Evolutionary conservation across 768 basidiomycete genomes (phyloP), one percentile per base, ranked within the genome.

Genomic region (Russula emetica): DNA sequence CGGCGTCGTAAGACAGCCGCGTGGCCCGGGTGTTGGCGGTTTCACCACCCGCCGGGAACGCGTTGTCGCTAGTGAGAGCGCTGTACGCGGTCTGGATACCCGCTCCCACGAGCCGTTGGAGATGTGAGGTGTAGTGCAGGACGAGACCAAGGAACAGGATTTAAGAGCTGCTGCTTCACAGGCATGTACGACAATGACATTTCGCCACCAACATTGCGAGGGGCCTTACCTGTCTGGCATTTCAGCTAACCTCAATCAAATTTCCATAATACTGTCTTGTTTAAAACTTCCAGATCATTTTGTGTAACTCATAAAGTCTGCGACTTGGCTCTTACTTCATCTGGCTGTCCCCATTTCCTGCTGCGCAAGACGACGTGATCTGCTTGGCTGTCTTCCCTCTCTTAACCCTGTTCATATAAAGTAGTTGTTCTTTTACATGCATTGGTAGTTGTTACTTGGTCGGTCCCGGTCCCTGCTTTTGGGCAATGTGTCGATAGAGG

Each of bases 21-120:
- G 92, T 58, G 92, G 92, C 20, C 92, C 92, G 58, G 90, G 89
- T 49, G 76, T 79, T 0, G 81, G 83, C 54, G 90, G 90, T n/a
- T 93, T 94, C 71, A 82, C 79, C 38, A 77, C 78, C 69, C 80
- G 91, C 67, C 69, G 81, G 68, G 72, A 73, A 60, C 73, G 78
- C 55, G 72, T 66, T 62, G 57, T 69, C 59, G 76, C 76, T n/a
- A 71, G 72, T 61, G 86, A 87, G 74, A 86, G 82, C 69, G 80
- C 80, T 71, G 72, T 78, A 54, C 66, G 62, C 50, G 88, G 86
- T 75, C 83, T 93, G 70, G 92, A 94, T 73, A 83, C 90, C 70
- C 84, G 87, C 75, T 90, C 89, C 67, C 88, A 92, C 78, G 89
- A 94, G 79, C 89, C 89, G 45, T 75, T 92, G 77, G 92, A 93